These are phyloP conservation scores for Ganoderma resinaceum DNA, from an alignment of 1,284 basidiomycete genomes.

Conservation along the genomic window DNA sequence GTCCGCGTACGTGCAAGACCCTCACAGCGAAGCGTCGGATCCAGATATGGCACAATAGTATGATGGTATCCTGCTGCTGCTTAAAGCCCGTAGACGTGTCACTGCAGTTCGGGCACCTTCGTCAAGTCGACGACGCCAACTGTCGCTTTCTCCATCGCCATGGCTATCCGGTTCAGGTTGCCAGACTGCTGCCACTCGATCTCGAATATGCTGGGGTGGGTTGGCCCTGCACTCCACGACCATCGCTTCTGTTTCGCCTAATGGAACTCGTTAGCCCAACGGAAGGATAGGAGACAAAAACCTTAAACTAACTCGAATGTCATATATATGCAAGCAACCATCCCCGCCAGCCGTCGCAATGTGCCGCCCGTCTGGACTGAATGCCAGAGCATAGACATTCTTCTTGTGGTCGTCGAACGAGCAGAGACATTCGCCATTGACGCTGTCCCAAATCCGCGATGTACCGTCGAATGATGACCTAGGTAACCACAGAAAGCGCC, in stretches of 20 bases:
- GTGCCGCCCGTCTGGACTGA: slow-evolving; percentile 70
- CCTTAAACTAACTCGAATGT: slow-evolving; percentile 46
- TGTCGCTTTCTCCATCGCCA: slow-evolving; percentile 60
- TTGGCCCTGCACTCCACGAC: slow-evolving; percentile 62
- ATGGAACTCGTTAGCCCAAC: neutral
- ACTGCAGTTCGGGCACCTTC: slow-evolving; percentile 47
- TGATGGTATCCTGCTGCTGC: neutral
- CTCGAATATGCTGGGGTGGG: slow-evolving; percentile 66
- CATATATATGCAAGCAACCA: slow-evolving; percentile 65
- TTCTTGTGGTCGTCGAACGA: slow-evolving; percentile 70
- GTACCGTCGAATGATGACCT: slow-evolving; percentile 82
- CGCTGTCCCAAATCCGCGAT: slow-evolving; percentile 79
- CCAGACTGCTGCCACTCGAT: slow-evolving; percentile 64
- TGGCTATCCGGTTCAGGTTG: slow-evolving; percentile 59
- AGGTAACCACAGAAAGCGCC: neutral
- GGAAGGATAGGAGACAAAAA: neutral
- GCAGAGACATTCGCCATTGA: slow-evolving; percentile 73
- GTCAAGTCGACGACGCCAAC: slow-evolving; percentile 63
- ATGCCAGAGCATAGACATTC: slow-evolving; percentile 71
- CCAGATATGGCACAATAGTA: slow-evolving; percentile 4
- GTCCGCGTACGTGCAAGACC: neutral
- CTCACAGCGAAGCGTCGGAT: slow-evolving; percentile 16
- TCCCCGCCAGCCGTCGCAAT: slow-evolving; percentile 68
- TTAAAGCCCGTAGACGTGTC: neutral
- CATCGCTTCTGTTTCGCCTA: slow-evolving; percentile 56